Evolutionary conservation across 2,329 filamentous ascomycete genomes (phyloP), one percentile per base, ranked within the genome.

Genomic region (Phaeosphaeriaceae sp.): DNA sequence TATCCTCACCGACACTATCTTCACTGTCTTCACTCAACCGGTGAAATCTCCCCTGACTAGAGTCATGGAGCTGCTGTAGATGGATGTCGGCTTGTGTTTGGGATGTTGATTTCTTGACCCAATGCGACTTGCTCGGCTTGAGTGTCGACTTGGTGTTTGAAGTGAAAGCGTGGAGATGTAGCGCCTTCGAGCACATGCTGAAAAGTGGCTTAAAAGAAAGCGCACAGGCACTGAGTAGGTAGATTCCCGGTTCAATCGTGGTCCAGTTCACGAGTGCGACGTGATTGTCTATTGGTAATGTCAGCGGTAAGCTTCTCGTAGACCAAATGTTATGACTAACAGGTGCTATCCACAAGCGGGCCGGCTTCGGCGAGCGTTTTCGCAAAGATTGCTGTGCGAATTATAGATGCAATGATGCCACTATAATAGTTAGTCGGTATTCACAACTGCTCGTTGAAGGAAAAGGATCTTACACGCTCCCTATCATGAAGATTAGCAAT

Each of bases 131-230:
- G 20, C 52, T 33, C 32, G 28, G 13, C 21, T 42, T 18, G 13
- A 45, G 32, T 1, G 50, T 49, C 5, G 56, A 54, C 16, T 46
- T 59, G 6, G 56, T 55, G 35, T 61, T 49, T 11, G 60, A 61
- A 16, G 64, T 20, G n/a, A 66, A 42, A 4, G 47, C 42, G 13
- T 58, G 45, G 2, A 66, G 48, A 29, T 62, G 53, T 4, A 67
- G 53, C 8, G 43, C 46, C 40, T 51, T 58, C 17, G 54, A 60
- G 17, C 61, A 29, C 46, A 59, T 56, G 23, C 57, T 51, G 41
- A 66, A 61, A 18, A 68, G 50, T 1, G 62, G 65, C 43, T 61
- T 66, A 48, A 66, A 65, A 8, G 50, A 57, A 6, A 68, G 45
- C 1, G 61, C 50, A 38, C 63, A 67, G 1, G 65, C 59, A 7